Percentiles rank a stretch among this genome's conserved stretches.
Evolutionary conservation across 1,284 basidiomycete species (phyloP).

Genomic region (Earliella scabrosa): DNA sequence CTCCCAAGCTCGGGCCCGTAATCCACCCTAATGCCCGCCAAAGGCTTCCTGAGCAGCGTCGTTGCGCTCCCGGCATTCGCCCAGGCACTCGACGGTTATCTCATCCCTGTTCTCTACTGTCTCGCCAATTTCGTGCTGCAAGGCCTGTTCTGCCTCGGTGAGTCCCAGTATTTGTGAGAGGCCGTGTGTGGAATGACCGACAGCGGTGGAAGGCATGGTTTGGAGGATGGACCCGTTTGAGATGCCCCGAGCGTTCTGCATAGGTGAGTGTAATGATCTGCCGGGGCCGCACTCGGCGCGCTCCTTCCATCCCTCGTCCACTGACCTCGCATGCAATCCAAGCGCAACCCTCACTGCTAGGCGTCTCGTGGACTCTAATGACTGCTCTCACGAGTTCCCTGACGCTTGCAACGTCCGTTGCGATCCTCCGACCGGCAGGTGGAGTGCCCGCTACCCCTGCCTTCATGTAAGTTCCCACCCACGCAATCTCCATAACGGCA

Average conservation of each 20-base stretch:
- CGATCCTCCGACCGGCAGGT: slow-evolving; percentile 51
- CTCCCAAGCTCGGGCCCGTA: neutral
- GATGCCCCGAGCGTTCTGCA: slow-evolving; percentile 63
- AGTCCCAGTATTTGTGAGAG: slow-evolving; percentile 9
- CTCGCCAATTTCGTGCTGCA: slow-evolving; percentile 52
- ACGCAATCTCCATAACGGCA: slow-evolving; percentile 10
- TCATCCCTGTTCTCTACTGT: slow-evolving; percentile 51
- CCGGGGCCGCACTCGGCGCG: neutral
- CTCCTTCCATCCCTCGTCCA: neutral
- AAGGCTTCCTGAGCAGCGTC: slow-evolving; percentile 55
- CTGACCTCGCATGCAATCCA: neutral
- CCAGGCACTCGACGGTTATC: slow-evolving; percentile 41
- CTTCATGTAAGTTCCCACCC: slow-evolving; percentile 31
- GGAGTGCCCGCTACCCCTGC: slow-evolving; percentile 35
- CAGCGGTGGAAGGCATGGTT: slow-evolving; percentile 51
- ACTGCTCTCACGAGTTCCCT: slow-evolving; percentile 56
- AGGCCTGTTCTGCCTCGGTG: slow-evolving; percentile 48
- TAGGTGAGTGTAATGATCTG: slow-evolving; percentile 41
- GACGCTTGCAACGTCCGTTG: slow-evolving; percentile 50
- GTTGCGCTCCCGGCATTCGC: slow-evolving; percentile 48
- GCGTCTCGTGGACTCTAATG: slow-evolving; percentile 50
- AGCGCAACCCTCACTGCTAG: slow-evolving; percentile 55
- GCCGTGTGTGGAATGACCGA: neutral
- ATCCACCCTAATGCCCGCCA: neutral
- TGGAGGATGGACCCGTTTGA: slow-evolving; percentile 62